Conservation (phyloP, 148 eudicot genomes). For the Amaranthus hypochondriacus region DNA sequence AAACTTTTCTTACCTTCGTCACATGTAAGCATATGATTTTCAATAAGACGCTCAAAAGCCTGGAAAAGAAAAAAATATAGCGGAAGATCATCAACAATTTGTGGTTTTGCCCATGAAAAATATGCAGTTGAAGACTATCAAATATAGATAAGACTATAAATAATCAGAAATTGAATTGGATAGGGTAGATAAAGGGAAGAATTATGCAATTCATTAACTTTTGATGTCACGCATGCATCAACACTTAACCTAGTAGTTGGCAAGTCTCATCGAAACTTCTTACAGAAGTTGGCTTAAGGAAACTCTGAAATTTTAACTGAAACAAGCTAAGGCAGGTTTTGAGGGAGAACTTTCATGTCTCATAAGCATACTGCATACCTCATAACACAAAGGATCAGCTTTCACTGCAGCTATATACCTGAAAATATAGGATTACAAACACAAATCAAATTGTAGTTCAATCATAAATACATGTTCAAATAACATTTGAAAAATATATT, state of each 20-base stretch:
- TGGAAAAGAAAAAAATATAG: constrained; percentile 21
- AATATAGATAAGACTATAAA: background rate
- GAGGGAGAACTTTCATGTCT: constrained; percentile 1
- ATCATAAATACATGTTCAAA: too few species aligned
- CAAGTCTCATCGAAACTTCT: background rate
- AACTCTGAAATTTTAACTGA: background rate
- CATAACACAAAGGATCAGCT: constrained; percentile 94
- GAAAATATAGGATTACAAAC: constrained; percentile 8
- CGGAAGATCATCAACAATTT: constrained; percentile 6
- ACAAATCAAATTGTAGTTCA: too few species aligned
- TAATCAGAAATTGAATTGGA: background rate
- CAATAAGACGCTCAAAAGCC: constrained; percentile 95
- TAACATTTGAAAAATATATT: too few species aligned
- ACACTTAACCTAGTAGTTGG: background rate
- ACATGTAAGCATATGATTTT: constrained; percentile 90
- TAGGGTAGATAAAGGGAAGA: background rate
- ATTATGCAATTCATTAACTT: background rate
- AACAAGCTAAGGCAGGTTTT: background rate
- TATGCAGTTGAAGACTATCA: background rate
- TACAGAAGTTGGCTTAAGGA: background rate
- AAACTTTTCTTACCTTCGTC: constrained; percentile 67
- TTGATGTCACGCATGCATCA: background rate
- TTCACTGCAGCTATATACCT: constrained; percentile 96
- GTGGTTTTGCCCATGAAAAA: background rate
- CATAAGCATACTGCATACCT: constrained; percentile 68